Conservation (phyloP, 1,139 yeast species). For the Debaryomyces psychrophilus region DNA sequence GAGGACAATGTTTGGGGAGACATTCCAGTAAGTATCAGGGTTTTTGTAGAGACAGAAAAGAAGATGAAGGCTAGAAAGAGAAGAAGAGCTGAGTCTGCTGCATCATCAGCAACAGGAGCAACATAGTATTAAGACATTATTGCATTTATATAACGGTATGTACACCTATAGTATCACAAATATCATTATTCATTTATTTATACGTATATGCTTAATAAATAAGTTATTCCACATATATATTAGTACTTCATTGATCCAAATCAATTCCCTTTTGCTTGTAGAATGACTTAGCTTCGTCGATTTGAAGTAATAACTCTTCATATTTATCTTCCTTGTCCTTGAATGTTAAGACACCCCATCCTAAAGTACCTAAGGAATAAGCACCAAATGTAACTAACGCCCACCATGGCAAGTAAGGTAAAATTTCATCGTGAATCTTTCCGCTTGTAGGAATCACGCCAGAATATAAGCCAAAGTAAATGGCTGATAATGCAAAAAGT, state of each 20-base stretch:
- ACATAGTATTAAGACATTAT: conserved; percentile 2
- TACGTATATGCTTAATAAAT: conserved; percentile 2
- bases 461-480: conserved; percentile 56
- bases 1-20: conserved; percentile 58
- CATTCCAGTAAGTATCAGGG: conserved; percentile 76
- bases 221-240: not conserved
- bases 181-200: conserved; percentile 15
- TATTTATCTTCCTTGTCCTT: conserved; percentile 75
- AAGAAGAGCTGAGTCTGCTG: conserved; percentile 4
- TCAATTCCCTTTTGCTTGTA: conserved; percentile 60
- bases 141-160: conserved; percentile 5
- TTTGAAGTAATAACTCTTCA: conserved; percentile 63
- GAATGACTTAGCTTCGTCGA: conserved; percentile 66
- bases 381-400: conserved; percentile 69
- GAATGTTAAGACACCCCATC: conserved; percentile 71
- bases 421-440: conserved; percentile 52
- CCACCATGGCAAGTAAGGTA: conserved; percentile 76
- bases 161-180: not conserved
- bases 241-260: conserved; percentile 39
- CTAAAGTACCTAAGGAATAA: conserved; percentile 71
- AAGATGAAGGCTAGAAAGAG: conserved; percentile 49
- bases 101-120: not conserved
- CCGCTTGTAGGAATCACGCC: conserved; percentile 62
- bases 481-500: conserved; percentile 49
- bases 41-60: conserved; percentile 82